Percentiles rank a stretch among this genome's conserved stretches.
Conservation (phyloP, 495 filamentous ascomycete species). For the Cladorrhinum samala region DNA sequence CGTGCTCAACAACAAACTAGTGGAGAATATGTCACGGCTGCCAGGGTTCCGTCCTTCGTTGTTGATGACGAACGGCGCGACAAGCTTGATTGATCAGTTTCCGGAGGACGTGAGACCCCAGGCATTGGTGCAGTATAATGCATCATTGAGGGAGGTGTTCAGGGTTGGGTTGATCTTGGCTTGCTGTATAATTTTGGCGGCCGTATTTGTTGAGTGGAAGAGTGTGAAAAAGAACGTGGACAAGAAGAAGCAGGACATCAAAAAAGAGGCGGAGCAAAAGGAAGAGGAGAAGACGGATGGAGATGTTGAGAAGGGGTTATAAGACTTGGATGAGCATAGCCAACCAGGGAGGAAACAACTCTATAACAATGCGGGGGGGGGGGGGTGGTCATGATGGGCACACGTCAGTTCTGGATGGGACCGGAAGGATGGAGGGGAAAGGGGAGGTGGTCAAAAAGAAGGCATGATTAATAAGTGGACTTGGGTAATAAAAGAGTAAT, state of each 20-base stretch:
- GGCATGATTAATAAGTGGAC: too few species aligned
- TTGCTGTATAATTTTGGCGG: slow-evolving; percentile 51
- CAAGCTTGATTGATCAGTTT: slow-evolving; percentile 51
- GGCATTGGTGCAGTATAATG: slow-evolving; percentile 62
- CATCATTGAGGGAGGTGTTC: slow-evolving; percentile 57
- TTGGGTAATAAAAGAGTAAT: too few species aligned
- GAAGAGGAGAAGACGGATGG: not conserved
- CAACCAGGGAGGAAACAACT: too few species aligned
- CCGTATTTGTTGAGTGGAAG: slow-evolving; percentile 62
- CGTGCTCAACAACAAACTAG: slow-evolving; percentile 52
- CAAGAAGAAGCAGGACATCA: not conserved
- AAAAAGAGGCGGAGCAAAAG: not conserved
- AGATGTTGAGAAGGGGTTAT: not conserved
- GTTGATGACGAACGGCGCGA: slow-evolving; percentile 57
- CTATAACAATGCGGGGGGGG: too few species aligned
- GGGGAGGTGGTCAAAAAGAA: too few species aligned
- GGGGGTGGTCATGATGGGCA: too few species aligned
- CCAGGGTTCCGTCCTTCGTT: slow-evolving; percentile 43
- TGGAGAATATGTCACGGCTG: slow-evolving; percentile 34
- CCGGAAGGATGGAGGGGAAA: too few species aligned
- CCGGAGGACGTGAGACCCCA: slow-evolving; percentile 33
- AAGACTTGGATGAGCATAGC: too few species aligned
- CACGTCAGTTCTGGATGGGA: too few species aligned
- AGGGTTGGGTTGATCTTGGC: slow-evolving; percentile 58
- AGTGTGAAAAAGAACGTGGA: slow-evolving; percentile 57